phyloP scores from a whole-genome alignment of 2,329 filamentous ascomycete species.

The Xenoacremonium recifei region DNA sequence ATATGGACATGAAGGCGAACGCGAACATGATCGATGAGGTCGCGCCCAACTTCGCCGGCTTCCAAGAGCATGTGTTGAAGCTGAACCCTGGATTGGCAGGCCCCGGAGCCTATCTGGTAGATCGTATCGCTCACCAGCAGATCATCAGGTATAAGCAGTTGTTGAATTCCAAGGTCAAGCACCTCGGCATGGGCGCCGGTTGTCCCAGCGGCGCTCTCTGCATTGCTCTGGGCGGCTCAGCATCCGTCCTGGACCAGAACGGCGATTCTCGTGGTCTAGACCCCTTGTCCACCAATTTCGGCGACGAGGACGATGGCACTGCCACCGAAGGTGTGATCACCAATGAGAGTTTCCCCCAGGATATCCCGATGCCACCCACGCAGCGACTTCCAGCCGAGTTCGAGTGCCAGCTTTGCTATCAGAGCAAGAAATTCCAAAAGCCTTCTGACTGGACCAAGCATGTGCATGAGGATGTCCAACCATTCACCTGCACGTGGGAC shows the following conservation, averaged over 20 bases:
- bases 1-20: slow-evolving; percentile 60
- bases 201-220: slow-evolving; percentile 66
- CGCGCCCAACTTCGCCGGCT: slow-evolving; percentile 71
- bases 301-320: slow-evolving; percentile 62
- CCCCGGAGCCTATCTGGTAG: slow-evolving; percentile 58
- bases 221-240: slow-evolving; percentile 64
- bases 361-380: slow-evolving; percentile 80
- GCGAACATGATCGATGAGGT: slow-evolving; percentile 66
- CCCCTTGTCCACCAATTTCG: slow-evolving; percentile 44
- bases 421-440: slow-evolving; percentile 81
- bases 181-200: slow-evolving; percentile 58
- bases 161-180: slow-evolving; percentile 67
- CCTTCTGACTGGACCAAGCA: slow-evolving; percentile 98
- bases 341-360: slow-evolving; percentile 72
- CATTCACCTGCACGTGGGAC: slow-evolving; percentile 89
- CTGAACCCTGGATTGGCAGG: slow-evolving; percentile 71
- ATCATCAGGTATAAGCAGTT: slow-evolving; percentile 75
- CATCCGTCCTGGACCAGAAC: slow-evolving; percentile 59
- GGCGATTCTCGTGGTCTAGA: slow-evolving; percentile 60
- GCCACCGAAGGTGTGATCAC: slow-evolving; percentile 67
- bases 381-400: slow-evolving; percentile 78
- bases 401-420: slow-evolving; percentile 86
- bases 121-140: slow-evolving; percentile 82
- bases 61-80: slow-evolving; percentile 69
- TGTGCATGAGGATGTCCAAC: slow-evolving; percentile 89